phyloP scores from a whole-genome alignment of 805 yeast species.

The Myxozyma monticola region DNA sequence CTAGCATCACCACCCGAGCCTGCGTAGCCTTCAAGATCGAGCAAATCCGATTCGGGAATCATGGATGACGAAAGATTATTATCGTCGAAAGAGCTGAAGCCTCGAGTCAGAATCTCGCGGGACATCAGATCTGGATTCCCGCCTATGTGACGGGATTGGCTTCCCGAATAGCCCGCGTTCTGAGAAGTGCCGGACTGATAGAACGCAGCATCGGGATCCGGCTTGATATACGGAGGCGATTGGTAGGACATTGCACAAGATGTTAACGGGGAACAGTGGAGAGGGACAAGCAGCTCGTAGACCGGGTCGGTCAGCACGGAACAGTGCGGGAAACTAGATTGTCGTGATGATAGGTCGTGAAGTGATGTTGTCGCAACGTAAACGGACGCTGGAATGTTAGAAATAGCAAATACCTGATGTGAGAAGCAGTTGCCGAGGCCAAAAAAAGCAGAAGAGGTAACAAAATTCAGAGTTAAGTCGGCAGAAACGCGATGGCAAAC shows the following conservation, averaged over 20 bases:
- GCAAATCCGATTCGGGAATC: slow-evolving; percentile 28
- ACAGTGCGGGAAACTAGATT: no score
- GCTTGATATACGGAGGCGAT: slow-evolving; percentile 29
- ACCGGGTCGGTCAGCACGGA: no score
- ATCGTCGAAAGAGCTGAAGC: slow-evolving; percentile 24
- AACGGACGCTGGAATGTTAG: no score
- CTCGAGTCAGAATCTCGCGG: slow-evolving; percentile 23
- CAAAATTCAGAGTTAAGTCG: no score
- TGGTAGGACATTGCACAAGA: slow-evolving; percentile 25
- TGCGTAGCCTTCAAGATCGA: slow-evolving; percentile 26
- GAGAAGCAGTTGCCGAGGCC: no score
- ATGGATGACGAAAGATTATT: slow-evolving; percentile 18
- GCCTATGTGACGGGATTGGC: not conserved
- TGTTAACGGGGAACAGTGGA: no score
- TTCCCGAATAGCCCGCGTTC: not conserved
- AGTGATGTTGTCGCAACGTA: no score
- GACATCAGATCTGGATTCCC: slow-evolving; percentile 16
- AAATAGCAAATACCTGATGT: no score
- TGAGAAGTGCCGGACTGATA: not conserved
- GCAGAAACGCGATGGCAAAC: no score
- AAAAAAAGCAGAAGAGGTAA: no score
- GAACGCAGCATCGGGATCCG: slow-evolving; percentile 25
- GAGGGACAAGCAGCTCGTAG: no score
- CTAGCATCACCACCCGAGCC: not conserved
- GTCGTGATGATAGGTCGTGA: no score